Base-by-base conservation (phyloP, 305 asterid species). In the Solanum hybrid region DNA sequence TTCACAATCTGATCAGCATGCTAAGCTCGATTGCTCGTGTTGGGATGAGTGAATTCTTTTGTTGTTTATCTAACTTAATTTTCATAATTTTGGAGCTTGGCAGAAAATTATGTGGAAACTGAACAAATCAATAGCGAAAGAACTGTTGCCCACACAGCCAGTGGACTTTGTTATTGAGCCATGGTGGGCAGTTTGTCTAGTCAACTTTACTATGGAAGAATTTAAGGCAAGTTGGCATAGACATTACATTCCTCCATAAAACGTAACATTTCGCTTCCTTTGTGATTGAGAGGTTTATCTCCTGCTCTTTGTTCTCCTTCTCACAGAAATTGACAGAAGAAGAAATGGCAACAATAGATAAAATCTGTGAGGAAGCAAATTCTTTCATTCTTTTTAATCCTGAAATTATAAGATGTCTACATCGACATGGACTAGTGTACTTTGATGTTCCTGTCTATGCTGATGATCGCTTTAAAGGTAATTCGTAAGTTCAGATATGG, bases 61-160 rank as follows among this genome's bases (percentile, higher is more conserved):
- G 29, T n/a, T 78, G 84, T 35, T 78, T 86, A 86, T 84, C 91
- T 92, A 86, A 89, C 90, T 92, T 91, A 86, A 90, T 88, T 57
- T 91, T 90, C 89, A 88, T 90, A 74, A 89, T 90, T 81, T 91
- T 93, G 96, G 95, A 95, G 92, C 91, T 90, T 93, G 94, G 90
- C 98, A 97, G 99, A 97, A 97, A 95, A 95, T 97, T 82, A 97
- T 97, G 99, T 97, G 99, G 99, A 97, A 97, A 95, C 95, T 97
- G 90, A 97, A 97, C 94, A 97, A 97, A 94, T 97, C 99, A 89
- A 97, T 97, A 93, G 99, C 99, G 36, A 97, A 95, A 93, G 99
- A 97, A 94, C 94, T 95, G 90, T 94, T 97, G 94, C 99, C 99
- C 36, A 37, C 91, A 64, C 98, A 97, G 92, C 99, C 99, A 33